Base-by-base conservation (phyloP, 306 rosid genomes). In the Cicer pinnatifidum region DNA sequence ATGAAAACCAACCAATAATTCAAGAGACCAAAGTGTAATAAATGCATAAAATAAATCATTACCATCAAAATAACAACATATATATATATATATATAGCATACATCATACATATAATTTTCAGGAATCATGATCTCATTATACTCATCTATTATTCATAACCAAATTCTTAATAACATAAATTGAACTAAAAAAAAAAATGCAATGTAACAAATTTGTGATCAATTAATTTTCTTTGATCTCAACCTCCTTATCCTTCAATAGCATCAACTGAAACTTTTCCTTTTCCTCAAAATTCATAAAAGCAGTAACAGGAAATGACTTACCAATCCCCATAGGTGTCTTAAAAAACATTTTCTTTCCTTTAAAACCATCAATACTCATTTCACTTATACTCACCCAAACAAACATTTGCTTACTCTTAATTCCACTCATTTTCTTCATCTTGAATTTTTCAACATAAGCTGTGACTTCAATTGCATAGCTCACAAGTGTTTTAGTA, bases 391-490 rank as follows among this genome's bases (percentile, higher is more conserved):
- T 84, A 0, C 92, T 90, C 16, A 92, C 96, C 97, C 97, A 92
- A 10, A 89, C 20, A 67, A 92, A 75, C 70, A 86, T 3, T 74
- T 92, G 93, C 75, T 82, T 92, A 83, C 88, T 89, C 89, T 92
- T 92, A 3, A 92, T 67, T 0, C 97, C 97, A 1, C 80, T 88
- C 92, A 92, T 88, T 85, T 83, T 88, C 90, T 84, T 88, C 93
- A 92, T 89, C 91, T 37, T 85, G 4, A 48, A 69, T 70, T 87
- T 92, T 75, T 89, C 97, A 45, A 92, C 92, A 38, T 89, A 89
- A 0, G 80, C 88, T 3, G 97, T 89, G 4, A 92, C 97, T 79
- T 92, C 97, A 1, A 43, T 9, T 1, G 78, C 88, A 41, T 92
- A 89, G 72, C 88, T 88, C 46, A 92, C 96, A 3, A 82, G 67